phyloP scores from a whole-genome alignment of 768 basidiomycete genomes.

The Wakefieldia striispora region DNA sequence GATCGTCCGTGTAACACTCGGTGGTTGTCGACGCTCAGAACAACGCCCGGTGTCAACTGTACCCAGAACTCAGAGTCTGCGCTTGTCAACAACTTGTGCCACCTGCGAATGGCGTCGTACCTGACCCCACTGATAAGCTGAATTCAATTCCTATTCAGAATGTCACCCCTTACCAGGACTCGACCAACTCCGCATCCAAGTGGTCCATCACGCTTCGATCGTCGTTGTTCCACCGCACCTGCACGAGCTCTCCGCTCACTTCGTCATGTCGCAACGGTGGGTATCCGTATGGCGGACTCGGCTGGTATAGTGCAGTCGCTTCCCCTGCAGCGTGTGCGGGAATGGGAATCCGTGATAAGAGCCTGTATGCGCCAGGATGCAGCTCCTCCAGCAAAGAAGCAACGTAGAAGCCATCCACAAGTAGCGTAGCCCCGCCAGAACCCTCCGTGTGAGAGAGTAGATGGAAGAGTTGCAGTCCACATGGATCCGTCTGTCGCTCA shows the following conservation, averaged over 20 bases:
- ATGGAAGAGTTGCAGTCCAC: conserved; percentile 95
- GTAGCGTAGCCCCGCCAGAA: conserved; percentile 81
- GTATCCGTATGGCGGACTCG: conserved; percentile 57
- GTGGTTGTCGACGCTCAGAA: conserved; percentile 92
- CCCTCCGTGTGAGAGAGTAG: conserved; percentile 82
- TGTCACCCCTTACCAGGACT: conserved; percentile 55
- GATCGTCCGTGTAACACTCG: conserved; percentile 95
- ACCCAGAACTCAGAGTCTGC: conserved; percentile 91
- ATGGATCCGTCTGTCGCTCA: conserved; percentile 74
- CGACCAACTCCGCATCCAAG: conserved; percentile 58
- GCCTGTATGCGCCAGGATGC: conserved; percentile 65
- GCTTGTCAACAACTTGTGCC: conserved; percentile 73
- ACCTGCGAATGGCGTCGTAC: conserved; percentile 79
- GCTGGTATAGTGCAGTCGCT: conserved; percentile 49
- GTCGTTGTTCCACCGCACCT: conserved; percentile 93
- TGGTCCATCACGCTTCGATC: conserved; percentile 81
- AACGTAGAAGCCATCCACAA: conserved; percentile 94
- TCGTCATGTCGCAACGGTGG: conserved; percentile 72
- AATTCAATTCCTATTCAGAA: neutral
- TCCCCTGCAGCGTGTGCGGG: conserved; percentile 92
- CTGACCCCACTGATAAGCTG: conserved; percentile 30
- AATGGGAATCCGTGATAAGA: conserved; percentile 66
- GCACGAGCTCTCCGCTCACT: conserved; percentile 56
- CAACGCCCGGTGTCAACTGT: conserved; percentile 83
- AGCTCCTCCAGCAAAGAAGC: conserved; percentile 75